Base-by-base conservation (phyloP, 306 rosid species). In the Morella rubra region DNA sequence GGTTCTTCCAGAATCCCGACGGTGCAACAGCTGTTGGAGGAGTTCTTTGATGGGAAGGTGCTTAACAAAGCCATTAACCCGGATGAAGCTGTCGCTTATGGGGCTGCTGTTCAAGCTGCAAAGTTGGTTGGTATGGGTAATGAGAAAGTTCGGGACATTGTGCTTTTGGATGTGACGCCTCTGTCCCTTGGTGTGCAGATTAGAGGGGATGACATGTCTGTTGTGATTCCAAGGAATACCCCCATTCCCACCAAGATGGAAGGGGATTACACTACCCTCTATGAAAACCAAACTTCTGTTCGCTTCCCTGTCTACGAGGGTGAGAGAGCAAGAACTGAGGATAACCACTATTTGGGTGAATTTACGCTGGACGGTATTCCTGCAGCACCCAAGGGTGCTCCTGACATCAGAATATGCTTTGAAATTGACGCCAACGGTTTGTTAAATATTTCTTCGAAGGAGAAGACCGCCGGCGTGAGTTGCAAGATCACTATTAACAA, bases 1-100 rank as follows among this genome's bases (percentile, higher is more conserved):
- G 65, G 82, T 20, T 78, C 82, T 51, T 44, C 82, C 8, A 78
- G 82, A 72, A 78, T 78, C 61, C 77, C 82, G 8, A 41, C 14
- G 61, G 64, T 78, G 7, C 82, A 78, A 10, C 19, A 78, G 15
- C 13, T 78, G 12, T 71, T 78, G 53, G 62, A 61, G 16, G 82
- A 72, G 37, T 72, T 72, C 65, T 78, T 78, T 42, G 65, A 78
- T 18, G 82, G 82, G 12, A 78, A 78, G 77, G 72, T 50, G 73
- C 77, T 78, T 49, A 71, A 70, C 71, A 78, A 72, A 73, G 72
- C 77, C 67, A 60, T 78, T 50, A 61, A 78, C 22, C 72, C 72
- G 0, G 77, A 78, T 42, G 77, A 78, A 55, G 82, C 73, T 50
- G 77, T 72, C 37, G 82, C 82, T 5, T 61, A 78, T 6, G 77